Base-by-base conservation (phyloP, 164 flowering plant genomes). In the Liquidambar formosana region DNA sequence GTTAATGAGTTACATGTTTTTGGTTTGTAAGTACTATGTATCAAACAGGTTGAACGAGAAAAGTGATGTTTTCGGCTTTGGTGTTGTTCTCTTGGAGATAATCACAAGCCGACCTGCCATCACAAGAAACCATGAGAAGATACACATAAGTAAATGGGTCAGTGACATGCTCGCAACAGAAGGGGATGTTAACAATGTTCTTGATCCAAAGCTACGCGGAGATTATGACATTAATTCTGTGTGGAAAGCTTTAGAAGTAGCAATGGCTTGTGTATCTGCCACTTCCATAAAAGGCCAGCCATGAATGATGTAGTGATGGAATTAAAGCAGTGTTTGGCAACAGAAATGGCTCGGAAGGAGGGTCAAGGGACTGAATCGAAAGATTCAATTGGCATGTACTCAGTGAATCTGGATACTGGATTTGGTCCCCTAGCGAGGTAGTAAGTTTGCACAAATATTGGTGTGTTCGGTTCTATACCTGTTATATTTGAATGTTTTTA, bases 21-120 rank as follows among this genome's bases (percentile, higher is more conserved):
- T 33, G 41, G 41, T 2, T 33, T 25, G 46, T 48, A 66, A 61
- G 49, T 66, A 66, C 27, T 63, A 44, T 51, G 3, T 28, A 8
- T 22, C 48, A 6, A 27, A 6, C 13, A 22, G 22, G 19, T 9
- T 70, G 44, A 41, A 48, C 1, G 67, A 63, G 63, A 64, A 70
- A 63, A 57, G 60, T 43, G 73, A 70, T 53, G 68, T 70, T 18
- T 70, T 41, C 25, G 61, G 73, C 26, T 57, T 57, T 25, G 60
- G 60, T 57, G 60, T 57, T 57, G 60, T 57, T 57, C 27, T 57
- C 19, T 57, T 70, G 22, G 73, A 52, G 49, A 57, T 70, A 33
- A 44, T 70, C 38, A 41, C 73, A 10, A 66, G 73, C 25, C 25
- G 21, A 25, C 60, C 60, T n/a, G 25, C 60, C 19, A 57, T 57